These are phyloP conservation scores for Fusarium incarnatum DNA, from an alignment of 2,329 filamentous ascomycete genomes.

Conservation along the genomic window DNA sequence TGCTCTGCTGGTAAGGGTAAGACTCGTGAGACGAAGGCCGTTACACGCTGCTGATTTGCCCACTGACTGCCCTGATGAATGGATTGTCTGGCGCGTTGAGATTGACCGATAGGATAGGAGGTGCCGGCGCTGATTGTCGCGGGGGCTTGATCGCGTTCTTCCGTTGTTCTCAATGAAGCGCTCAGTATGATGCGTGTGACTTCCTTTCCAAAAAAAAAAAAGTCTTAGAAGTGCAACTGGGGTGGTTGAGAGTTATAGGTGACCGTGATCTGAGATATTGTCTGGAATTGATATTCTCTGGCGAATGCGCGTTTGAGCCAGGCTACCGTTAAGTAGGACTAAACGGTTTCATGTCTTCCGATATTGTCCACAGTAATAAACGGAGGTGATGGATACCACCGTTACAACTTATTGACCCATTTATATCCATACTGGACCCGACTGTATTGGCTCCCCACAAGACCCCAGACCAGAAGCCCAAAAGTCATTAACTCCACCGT, in stretches of 20 bases:
- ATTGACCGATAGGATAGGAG: slow-evolving; percentile 39
- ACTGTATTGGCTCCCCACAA: slow-evolving; percentile 12
- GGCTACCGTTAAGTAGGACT: slow-evolving; percentile 22
- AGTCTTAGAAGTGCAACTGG: background rate
- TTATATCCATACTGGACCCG: background rate
- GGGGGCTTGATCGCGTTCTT: slow-evolving; percentile 13
- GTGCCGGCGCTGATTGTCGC: slow-evolving; percentile 21
- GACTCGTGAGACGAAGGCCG: slow-evolving; percentile 15
- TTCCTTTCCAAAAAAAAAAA: background rate
- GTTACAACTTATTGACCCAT: background rate
- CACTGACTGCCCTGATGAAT: slow-evolving; percentile 14
- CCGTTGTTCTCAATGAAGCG: background rate
- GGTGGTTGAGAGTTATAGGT: slow-evolving; percentile 5
- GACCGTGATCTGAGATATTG: slow-evolving; percentile 28
- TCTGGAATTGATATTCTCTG: slow-evolving; percentile 32
- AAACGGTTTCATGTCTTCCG: slow-evolving; percentile 12
- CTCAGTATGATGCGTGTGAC: background rate
- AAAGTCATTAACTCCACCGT: slow-evolving; percentile 33
- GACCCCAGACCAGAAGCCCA: slow-evolving; percentile 14
- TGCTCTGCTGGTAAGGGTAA: background rate
- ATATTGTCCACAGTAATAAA: slow-evolving; percentile 19
- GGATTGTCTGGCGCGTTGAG: slow-evolving; percentile 22
- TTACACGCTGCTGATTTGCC: slow-evolving; percentile 27
- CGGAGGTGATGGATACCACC: background rate
- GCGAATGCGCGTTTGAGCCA: slow-evolving; percentile 35